Percentiles rank a stretch among this genome's conserved stretches.
phyloP scores from a whole-genome alignment of 331 rosid species.

The Telfairia occidentalis region DNA sequence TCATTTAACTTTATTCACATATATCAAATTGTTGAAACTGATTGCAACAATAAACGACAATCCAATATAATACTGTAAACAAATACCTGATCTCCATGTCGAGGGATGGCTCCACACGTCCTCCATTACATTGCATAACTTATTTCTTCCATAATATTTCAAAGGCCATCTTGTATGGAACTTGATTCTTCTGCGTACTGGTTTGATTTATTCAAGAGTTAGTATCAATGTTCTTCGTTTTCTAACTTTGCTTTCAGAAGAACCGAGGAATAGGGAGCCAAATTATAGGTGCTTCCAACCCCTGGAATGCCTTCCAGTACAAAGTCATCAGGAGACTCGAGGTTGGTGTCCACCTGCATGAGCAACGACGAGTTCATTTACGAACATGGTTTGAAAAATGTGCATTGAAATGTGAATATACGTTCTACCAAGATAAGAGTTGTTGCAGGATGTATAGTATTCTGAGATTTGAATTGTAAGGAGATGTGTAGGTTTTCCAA shows the following conservation, averaged over 20 bases:
- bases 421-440: background rate
- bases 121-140: background rate
- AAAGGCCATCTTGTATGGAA: background rate
- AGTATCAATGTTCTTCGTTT: conserved; percentile 4
- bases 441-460: background rate
- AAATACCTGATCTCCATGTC: background rate
- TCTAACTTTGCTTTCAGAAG: conserved; percentile 68
- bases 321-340: conserved; percentile 58
- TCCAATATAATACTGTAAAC: background rate
- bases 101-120: background rate
- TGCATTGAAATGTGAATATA: background rate
- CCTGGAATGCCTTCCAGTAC: conserved; percentile 49
- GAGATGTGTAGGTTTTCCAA: background rate
- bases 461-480: background rate
- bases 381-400: background rate
- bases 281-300: conserved; percentile 34
- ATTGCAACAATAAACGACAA: background rate
- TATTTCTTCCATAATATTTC: background rate
- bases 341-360: conserved; percentile 74
- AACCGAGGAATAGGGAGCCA: conserved; percentile 77
- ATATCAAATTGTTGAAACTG: background rate
- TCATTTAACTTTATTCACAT: background rate
- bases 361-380: background rate
- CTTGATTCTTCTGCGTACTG: conserved; percentile 2
- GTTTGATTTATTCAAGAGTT: background rate